phyloP scores from a whole-genome alignment of 805 yeast genomes.

The Dipodascus albidus region DNA sequence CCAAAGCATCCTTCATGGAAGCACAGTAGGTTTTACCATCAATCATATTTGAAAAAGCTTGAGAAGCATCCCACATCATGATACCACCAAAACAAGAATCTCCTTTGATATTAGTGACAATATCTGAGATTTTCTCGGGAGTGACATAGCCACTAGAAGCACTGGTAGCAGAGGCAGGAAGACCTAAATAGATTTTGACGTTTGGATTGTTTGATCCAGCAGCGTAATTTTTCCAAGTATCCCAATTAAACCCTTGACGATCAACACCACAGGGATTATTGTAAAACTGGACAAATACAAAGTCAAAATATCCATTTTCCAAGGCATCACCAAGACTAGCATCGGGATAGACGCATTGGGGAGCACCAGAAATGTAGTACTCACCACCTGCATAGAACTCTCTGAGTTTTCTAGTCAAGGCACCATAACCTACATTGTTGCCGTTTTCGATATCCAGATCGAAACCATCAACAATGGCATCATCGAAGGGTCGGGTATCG shows the following conservation, averaged over 20 bases:
- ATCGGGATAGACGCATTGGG: slow-evolving; percentile 87
- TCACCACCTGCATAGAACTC: slow-evolving; percentile 26
- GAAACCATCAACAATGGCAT: slow-evolving; percentile 73
- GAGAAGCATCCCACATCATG: slow-evolving; percentile 78
- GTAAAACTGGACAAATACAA: slow-evolving; percentile 79
- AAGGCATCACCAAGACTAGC: slow-evolving; percentile 52
- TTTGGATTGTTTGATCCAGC: slow-evolving; percentile 51
- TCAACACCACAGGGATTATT: slow-evolving; percentile 63
- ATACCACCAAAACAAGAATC: slow-evolving; percentile 48
- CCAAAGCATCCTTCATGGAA: slow-evolving; percentile 7
- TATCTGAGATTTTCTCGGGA: slow-evolving; percentile 15
- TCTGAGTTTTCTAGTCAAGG: slow-evolving; percentile 43
- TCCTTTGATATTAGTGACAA: slow-evolving; percentile 24
- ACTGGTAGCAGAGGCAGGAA: slow-evolving; percentile 49
- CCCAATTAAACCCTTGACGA: slow-evolving; percentile 44
- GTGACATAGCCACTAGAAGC: slow-evolving; percentile 49
- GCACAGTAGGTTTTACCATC: slow-evolving; percentile 25
- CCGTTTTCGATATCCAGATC: slow-evolving; percentile 60
- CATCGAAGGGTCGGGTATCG: slow-evolving; percentile 47
- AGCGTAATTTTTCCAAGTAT: slow-evolving; percentile 64
- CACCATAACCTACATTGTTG: slow-evolving; percentile 52
- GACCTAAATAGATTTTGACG: slow-evolving; percentile 61
- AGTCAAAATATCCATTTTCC: slow-evolving; percentile 60
- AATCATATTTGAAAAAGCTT: slow-evolving; percentile 38
- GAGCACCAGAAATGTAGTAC: slow-evolving; percentile 79